Base-by-base conservation (phyloP, 108 stramenopile species). In the Skeletonema marinoi region DNA sequence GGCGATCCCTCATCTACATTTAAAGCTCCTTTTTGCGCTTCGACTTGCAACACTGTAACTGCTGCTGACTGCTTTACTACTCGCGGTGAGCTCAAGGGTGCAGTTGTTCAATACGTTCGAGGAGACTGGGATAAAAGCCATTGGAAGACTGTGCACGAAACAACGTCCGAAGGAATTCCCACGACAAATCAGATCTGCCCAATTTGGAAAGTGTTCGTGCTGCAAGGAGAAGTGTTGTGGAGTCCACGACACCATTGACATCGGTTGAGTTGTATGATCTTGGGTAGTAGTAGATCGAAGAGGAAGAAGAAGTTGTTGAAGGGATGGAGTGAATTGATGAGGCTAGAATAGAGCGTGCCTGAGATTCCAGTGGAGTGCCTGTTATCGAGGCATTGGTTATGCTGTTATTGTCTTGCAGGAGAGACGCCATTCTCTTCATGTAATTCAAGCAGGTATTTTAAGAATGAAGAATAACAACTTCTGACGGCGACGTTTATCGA, bases 51-150 rank as follows among this genome's bases (percentile, higher is more conserved):
- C n/a, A n/a, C n/a, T n/a, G n/a, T n/a, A n/a, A n/a, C n/a, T n/a
- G n/a, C n/a, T n/a, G n/a, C n/a, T n/a, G n/a, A n/a, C n/a, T n/a
- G n/a, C n/a, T n/a, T n/a, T n/a, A n/a, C n/a, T n/a, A n/a, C n/a
- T n/a, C n/a, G n/a, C n/a, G n/a, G n/a, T n/a, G n/a, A n/a, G n/a
- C n/a, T n/a, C n/a, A n/a, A n/a, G n/a, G n/a, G n/a, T n/a, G n/a
- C n/a, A n/a, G n/a, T n/a, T n/a, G n/a, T n/a, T n/a, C n/a, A n/a
- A n/a, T n/a, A n/a, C n/a, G n/a, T n/a, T n/a, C n/a, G n/a, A n/a
- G n/a, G n/a, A n/a, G n/a, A n/a, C 54, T 51, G 14, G 86, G 86
- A 14, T 84, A 8, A 50, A 83, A 84, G 5, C 86, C 86, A 46
- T 81, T 75, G 30, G 48, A 25, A 12, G 70, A 75, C 74, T 86